Evolutionary conservation across 805 yeast genomes (phyloP).

Genomic region (Brettanomyces anomalus): DNA sequence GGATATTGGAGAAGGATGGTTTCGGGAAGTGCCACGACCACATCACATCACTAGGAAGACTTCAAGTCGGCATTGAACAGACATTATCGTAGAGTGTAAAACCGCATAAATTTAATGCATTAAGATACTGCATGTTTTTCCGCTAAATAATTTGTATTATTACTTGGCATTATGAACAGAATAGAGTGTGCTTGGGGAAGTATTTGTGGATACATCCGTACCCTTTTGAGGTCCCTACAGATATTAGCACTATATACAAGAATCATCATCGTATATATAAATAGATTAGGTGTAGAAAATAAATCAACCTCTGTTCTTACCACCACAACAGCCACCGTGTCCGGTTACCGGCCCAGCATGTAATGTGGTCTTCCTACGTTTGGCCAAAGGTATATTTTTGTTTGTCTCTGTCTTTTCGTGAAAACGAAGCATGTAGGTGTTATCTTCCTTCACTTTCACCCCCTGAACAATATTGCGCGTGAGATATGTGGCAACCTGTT

Average conservation of each 20-base stretch:
- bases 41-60: background rate
- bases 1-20: conserved; percentile 86
- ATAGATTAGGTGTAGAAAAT: background rate
- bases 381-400: conserved; percentile 70
- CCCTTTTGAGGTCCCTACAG: too few species aligned
- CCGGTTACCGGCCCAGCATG: conserved; percentile 23
- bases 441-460: conserved; percentile 29
- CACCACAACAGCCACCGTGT: conserved; percentile 40
- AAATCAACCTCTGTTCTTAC: too few species aligned
- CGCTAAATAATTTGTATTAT: too few species aligned
- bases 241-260: too few species aligned
- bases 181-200: too few species aligned
- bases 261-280: too few species aligned
- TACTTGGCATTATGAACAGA: too few species aligned
- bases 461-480: conserved; percentile 85
- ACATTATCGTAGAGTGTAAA: too few species aligned
- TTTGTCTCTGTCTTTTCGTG: conserved; percentile 84
- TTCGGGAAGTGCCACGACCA: conserved; percentile 38
- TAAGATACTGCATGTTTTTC: too few species aligned
- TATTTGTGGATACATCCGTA: too few species aligned
- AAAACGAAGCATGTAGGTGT: conserved; percentile 51
- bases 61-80: too few species aligned
- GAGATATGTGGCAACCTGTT: conserved; percentile 65
- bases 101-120: too few species aligned
- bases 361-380: conserved; percentile 33